Base-by-base conservation (phyloP, 129 eudicot genomes). In the Chrysanthemum makinoi region DNA sequence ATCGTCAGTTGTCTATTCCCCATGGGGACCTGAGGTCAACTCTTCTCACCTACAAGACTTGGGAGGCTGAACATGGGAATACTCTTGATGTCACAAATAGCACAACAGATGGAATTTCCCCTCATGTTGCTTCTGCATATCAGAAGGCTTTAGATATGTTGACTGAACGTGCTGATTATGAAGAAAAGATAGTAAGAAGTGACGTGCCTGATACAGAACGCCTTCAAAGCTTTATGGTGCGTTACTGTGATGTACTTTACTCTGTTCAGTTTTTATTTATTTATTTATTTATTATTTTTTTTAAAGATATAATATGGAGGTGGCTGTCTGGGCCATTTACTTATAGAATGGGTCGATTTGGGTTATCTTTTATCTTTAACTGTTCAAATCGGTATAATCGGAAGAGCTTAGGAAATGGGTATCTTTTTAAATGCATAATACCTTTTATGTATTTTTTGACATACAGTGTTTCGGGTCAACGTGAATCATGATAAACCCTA, bases 61-160 rank as follows among this genome's bases (percentile, higher is more conserved):
- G 99, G 99, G 97, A 90, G 84, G 80, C 87, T 11, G 83, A 84
- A 69, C 81, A 82, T 16, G 97, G 97, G 66, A 62, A 35, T 51
- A 72, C 46, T 47, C 66, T 74, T 76, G 95, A 83, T 82, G 57
- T 22, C 59, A 79, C 65, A 72, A 72, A 70, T 61, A 66, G 80
- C 74, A 83, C 75, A 66, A 80, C 82, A 77, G 93, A 83, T 70
- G 91, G 87, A 33, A 73, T 93, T 54, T 48, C 88, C 43, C 66
- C 92, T 62, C 81, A 86, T 68, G 86, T 90, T 77, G 91, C 84
- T 56, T 80, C 96, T 49, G 83, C 84, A 5, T 88, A 90, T 78
- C 89, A 83, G 47, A 94, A 94, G 86, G 96, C 99, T 53, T 57
- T 87, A 81, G 97, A 87, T 66, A 84, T 86, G 94, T 60, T 82